phyloP scores from a whole-genome alignment of 345 rosid species.

The Rhodomyrtus tomentosa region DNA sequence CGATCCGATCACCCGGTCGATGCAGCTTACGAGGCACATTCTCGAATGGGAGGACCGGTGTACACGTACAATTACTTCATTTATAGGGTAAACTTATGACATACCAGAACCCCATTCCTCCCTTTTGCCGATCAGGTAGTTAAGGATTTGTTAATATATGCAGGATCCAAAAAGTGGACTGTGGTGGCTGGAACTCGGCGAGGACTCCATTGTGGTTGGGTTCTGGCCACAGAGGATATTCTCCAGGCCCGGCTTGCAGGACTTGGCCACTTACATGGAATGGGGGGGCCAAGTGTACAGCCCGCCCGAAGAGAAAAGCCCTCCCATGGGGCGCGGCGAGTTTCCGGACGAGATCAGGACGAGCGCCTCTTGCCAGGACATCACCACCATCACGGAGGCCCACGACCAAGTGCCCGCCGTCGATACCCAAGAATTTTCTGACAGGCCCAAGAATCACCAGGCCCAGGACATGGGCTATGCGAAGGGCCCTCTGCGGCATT shows the following conservation, averaged over 20 bases:
- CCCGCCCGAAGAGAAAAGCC: background rate
- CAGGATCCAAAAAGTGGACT: conserved; percentile 1
- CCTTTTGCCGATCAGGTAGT: too few species aligned
- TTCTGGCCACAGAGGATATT: background rate
- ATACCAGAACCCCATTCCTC: background rate
- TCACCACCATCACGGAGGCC: background rate
- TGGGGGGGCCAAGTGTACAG: conserved; percentile 11
- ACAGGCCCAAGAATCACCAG: background rate
- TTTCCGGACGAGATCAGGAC: background rate
- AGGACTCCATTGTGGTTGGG: background rate
- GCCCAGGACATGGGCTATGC: background rate
- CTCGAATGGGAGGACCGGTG: background rate
- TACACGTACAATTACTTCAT: background rate
- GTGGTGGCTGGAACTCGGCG: background rate
- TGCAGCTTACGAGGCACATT: background rate
- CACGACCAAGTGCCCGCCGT: background rate
- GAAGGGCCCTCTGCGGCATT: background rate
- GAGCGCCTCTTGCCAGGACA: background rate
- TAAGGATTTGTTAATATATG: background rate
- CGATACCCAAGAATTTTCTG: background rate
- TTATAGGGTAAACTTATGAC: background rate
- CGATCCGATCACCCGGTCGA: background rate
- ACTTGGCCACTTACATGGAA: background rate
- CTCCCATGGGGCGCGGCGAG: conserved; percentile 4
- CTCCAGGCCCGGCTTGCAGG: background rate